phyloP scores from a whole-genome alignment of 1,284 basidiomycete genomes.

The Ustilago vetiveriae region DNA sequence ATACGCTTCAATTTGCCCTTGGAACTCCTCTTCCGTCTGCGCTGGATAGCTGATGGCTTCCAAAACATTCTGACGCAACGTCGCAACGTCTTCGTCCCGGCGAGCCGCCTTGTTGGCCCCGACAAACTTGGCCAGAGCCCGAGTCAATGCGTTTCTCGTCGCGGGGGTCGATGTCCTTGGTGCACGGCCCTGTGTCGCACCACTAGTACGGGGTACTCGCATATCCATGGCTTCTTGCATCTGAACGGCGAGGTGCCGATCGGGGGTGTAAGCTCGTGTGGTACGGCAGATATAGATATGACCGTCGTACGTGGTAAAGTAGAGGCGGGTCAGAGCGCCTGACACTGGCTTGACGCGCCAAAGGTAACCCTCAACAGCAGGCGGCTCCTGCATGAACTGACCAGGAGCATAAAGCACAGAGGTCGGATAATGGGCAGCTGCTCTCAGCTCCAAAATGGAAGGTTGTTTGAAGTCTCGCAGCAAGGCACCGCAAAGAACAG shows the following conservation, averaged over 20 bases:
- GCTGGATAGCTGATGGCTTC: constrained; percentile 51
- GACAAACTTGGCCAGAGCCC: constrained; percentile 40
- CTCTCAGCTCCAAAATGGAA: constrained; percentile 77
- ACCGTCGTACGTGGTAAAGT: constrained; percentile 78
- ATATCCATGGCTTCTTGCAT: constrained; percentile 35
- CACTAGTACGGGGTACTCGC: constrained; percentile 35
- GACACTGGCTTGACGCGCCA: constrained; percentile 75
- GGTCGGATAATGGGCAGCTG: constrained; percentile 75
- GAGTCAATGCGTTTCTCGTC: constrained; percentile 18
- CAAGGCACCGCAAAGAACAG: constrained; percentile 77
- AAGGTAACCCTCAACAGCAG: constrained; percentile 81
- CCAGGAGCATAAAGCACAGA: constrained; percentile 73
- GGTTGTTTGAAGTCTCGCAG: constrained; percentile 70
- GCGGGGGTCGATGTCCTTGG: constrained; percentile 7
- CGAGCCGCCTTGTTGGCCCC: constrained; percentile 40
- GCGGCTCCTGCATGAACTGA: constrained; percentile 75
- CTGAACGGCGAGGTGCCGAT: constrained; percentile 72
- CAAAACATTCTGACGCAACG: constrained; percentile 63
- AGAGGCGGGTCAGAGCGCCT: constrained; percentile 74
- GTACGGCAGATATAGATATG: constrained; percentile 75
- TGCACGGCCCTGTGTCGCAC: constrained; percentile 12
- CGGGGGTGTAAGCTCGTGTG: constrained; percentile 75
- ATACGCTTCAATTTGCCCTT: constrained; percentile 54
- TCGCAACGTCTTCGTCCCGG: constrained; percentile 62
- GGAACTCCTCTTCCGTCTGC: constrained; percentile 46